Base-by-base conservation (phyloP, 495 filamentous ascomycete species). In the Aspergillus cavernicola region DNA sequence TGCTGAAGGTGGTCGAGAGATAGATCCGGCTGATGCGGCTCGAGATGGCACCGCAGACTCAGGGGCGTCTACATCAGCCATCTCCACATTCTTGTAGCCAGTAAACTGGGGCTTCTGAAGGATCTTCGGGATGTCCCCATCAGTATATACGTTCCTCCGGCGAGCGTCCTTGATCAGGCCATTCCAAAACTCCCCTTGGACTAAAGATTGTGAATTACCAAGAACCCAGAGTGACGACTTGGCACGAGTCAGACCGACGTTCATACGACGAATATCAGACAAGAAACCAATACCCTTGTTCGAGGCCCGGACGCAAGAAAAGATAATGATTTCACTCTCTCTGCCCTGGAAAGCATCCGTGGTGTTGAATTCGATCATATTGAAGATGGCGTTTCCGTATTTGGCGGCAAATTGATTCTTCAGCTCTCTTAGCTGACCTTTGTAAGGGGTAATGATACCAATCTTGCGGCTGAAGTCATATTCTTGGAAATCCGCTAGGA, bases 181-280 rank as follows among this genome's bases (percentile, higher is more conserved):
- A 43, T 78, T 81, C 93, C 93, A 98, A 69, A 87, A 96, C 60
- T 93, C 83, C 26, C 93, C 95, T 58, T 95, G 87, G 6, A 85
- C 72, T 22, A 98, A 75, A 23, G 90, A 86, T 32, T 85, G 77
- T 1, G 95, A 92, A 63, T 97, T 93, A 52, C 93, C 93, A 13
- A 98, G 78, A 53, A 98, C 90, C 85, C 90, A 98, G 22, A 98
- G 78, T 2, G 91, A 96, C 12, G 88, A 95, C 63, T 95, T 96
- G 10, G 93, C 95, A 76, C 93, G 84, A 7, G 93, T 98, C 37
- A 98, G 75, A 73, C 93, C 93, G 63, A 98, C 93, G 72, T 98
- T 98, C 93, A 98, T 98, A 82, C 93, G 93, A 45, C 93, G 85
- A 63, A 98, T 95, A 72, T 98, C 93, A 38, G 87, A 85, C 78